Evolutionary conservation across 441 rosid genomes (phyloP), one percentile per base, ranked within the genome.

Genomic region (Iberis amara): DNA sequence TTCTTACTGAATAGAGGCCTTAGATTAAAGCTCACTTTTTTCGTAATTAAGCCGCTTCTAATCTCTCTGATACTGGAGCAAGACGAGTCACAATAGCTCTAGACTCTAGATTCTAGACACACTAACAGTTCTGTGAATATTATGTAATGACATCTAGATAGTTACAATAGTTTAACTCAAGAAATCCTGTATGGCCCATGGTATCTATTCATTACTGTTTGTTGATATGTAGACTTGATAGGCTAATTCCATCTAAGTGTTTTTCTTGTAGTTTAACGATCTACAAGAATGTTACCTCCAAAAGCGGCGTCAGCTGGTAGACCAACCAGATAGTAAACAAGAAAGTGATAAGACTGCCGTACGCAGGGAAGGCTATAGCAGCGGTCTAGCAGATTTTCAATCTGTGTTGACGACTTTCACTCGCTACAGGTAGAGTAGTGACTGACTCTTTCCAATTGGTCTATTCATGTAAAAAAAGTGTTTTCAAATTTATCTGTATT

Each of bases 241-340:
- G 55, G 51, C 53, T 52, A 42, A 56, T 43, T 31, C 32, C 47
- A 37, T 32, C 42, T 4, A 45, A 4, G 2, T 30, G 24, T 51
- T 10, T 41, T 28, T 48, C 55, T 52, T 57, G 62, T 80, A 94
- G 96, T 89, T 94, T 71, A 80, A 69, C 71, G 99, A 89, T 59
- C 79, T 89, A 42, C 96, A 86, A 74, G 99, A 86, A 52, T 94
- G 96, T 72, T 94, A 94, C 69, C 79, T 94, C 66, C 96, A 85
- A 76, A 94, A 89, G 76, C 78, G 95, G 32, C 89, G 81, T 9
- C 95, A 77, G 59, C 46, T 68, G 60, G 77, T 68, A 53, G 76
- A 76, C 66, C 87, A 75, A 57, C 82, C 79, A 30, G 76, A 63
- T 57, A 54, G 45, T 50, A 76, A 71, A 37, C 82, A 69, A 68